A percentile compares a stretch with the other conserved stretches of the same genome.
Evolutionary conservation across 176 grass and related monocot genomes (phyloP).

Genomic region (Eleusine coracana): DNA sequence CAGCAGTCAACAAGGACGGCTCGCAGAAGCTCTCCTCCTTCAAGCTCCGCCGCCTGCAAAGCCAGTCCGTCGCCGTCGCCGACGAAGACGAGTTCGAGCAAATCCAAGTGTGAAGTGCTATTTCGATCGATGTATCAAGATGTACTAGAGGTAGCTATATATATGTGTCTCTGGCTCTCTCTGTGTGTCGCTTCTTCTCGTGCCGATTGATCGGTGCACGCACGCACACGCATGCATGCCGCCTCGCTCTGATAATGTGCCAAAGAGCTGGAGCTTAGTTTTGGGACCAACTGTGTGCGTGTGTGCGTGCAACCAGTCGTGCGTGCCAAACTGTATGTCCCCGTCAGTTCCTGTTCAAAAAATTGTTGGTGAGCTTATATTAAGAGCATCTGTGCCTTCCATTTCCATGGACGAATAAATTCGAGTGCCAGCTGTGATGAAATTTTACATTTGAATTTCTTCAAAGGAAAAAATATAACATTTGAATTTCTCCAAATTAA

Average conservation of each 20-base stretch:
- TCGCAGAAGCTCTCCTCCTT: conserved; percentile 72
- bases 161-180: background rate
- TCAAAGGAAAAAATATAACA: too few relatives aligned
- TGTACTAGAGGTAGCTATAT: background rate
- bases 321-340: conserved; percentile 39
- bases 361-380: conserved; percentile 1
- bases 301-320: background rate
- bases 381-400: background rate
- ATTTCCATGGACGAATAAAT: background rate
- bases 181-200: conserved; percentile 2
- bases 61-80: conserved; percentile 53
- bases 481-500: too few relatives aligned
- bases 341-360: conserved; percentile 23
- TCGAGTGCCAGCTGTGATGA: background rate
- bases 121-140: background rate
- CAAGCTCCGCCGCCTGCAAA: conserved; percentile 87
- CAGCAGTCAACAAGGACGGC: conserved; percentile 20
- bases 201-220: background rate
- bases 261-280: conserved; percentile 28
- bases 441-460: background rate
- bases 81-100: conserved; percentile 50
- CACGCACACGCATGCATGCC: background rate
- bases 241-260: conserved; percentile 38
- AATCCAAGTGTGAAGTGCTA: conserved; percentile 35
- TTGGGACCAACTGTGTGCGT: conserved; percentile 18